Evolutionary conservation across 2,329 filamentous ascomycete genomes (phyloP), one percentile per base, ranked within the genome.

Genomic region (Pseudocercospora fuligena): DNA sequence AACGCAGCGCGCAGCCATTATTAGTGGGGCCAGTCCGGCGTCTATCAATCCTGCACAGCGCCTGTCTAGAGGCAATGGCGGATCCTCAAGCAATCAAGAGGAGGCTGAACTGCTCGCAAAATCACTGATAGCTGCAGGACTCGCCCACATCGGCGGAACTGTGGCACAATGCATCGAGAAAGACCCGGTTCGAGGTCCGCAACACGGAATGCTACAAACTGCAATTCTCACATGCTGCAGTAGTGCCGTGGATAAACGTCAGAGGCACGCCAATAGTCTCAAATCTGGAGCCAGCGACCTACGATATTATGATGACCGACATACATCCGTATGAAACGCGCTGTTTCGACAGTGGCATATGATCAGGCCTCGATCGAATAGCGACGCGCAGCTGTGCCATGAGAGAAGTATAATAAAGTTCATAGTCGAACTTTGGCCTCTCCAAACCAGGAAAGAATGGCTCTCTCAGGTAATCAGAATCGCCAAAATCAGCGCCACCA

Each of bases 211-310:
- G 51, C 51, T 23, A 29, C 23, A 56, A 56, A 56, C 14, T 31
- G 51, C 51, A 31, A 14, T 29, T 56, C 51, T 40, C 16, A 43
- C 40, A 51, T 19, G 33, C 29, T 33, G 54, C 53, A 57, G 53
- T 57, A 57, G 53, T 57, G 53, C 54, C 14, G 29, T 19, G 16
- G 29, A 23, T 21, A 9, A 40, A 58, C 31, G 54, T 40, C 54
- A 58, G 31, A 58, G 54, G 54, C 54, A 25, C 56, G 9, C 19
- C 56, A 58, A 58, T 58, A 58, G 31, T 33, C 56, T 40, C 29
- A 40, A 23, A 7, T 19, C 29, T 40, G 56, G 56, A 40, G n/a
- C 29, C 31, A 40, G 31, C 56, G 31, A 43, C 19, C 19, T 40
- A 21, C 56, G 16, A 58, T 27, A 43, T 40, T 14, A n/a, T 11